A percentile compares a stretch with the other conserved stretches of the same genome.
phyloP scores from a whole-genome alignment of 805 yeast species.

The Candida rishiriensis region DNA sequence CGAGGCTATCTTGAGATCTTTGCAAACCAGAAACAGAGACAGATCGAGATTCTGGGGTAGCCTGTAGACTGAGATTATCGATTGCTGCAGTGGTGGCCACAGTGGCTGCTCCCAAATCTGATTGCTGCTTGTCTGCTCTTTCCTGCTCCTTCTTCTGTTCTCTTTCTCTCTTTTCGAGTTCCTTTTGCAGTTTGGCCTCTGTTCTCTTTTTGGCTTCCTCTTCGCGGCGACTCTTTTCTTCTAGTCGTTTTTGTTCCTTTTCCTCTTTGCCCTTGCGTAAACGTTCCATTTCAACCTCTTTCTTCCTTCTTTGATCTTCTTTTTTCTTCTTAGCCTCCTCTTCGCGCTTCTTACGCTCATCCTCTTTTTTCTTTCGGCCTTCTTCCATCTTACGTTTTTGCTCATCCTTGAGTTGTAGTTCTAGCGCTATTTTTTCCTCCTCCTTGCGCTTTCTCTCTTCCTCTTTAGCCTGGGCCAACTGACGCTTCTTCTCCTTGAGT shows the following conservation, averaged over 20 bases:
- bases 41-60: too few species aligned
- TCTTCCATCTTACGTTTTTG: conserved; percentile 42
- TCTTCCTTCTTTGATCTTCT: conserved; percentile 36
- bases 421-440: conserved; percentile 47
- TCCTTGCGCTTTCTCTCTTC: conserved; percentile 55
- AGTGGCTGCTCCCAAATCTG: conserved; percentile 1
- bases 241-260: conserved; percentile 36
- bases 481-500: conserved; percentile 63
- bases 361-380: conserved; percentile 40
- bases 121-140: conserved; percentile 10
- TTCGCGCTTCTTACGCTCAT: conserved; percentile 35
- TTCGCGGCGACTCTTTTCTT: conserved; percentile 28
- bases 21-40: too few species aligned
- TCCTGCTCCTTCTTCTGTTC: conserved; percentile 29
- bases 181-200: conserved; percentile 32
- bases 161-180: conserved; percentile 21
- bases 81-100: too few species aligned
- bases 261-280: conserved; percentile 30
- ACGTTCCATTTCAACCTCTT: conserved; percentile 36
- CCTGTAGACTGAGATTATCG: too few species aligned
- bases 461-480: conserved; percentile 57
- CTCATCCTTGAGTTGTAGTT: conserved; percentile 36
- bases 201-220: conserved; percentile 32
- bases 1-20: too few species aligned
- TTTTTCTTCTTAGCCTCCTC: conserved; percentile 41